Evolutionary conservation across 2,329 filamentous ascomycete genomes (phyloP).

Genomic region (Elsinoe australis): DNA sequence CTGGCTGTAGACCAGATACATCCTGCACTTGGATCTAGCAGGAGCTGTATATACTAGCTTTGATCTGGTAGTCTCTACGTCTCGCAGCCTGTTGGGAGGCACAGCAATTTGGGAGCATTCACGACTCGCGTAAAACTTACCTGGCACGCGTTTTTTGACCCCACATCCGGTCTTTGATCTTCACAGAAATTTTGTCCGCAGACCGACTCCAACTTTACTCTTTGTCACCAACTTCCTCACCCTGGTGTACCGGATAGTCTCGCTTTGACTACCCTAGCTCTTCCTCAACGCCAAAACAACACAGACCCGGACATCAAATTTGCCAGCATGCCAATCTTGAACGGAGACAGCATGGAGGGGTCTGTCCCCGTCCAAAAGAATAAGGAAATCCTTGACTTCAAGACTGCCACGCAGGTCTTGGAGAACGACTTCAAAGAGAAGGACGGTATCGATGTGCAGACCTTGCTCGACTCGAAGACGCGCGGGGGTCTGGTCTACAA

Average conservation of each 20-base stretch:
- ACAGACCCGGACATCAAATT: slow-evolving; percentile 2
- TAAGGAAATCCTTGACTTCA: slow-evolving; percentile 59
- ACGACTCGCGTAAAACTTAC: slow-evolving; percentile 1
- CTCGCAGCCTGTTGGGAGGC: too few relatives aligned
- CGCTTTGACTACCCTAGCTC: too few relatives aligned
- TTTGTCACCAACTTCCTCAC: slow-evolving; percentile 16
- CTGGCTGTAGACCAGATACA: too few relatives aligned
- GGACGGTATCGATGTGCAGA: slow-evolving; percentile 82
- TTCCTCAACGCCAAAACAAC: too few relatives aligned
- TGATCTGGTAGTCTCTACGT: too few relatives aligned
- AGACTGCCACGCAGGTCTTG: slow-evolving; percentile 70
- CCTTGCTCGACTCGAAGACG: slow-evolving; percentile 82
- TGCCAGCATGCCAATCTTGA: slow-evolving; percentile 62
- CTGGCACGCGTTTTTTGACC: not conserved
- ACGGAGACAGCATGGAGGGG: slow-evolving; percentile 52
- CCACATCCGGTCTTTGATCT: slow-evolving; percentile 1
- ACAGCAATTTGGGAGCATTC: not conserved
- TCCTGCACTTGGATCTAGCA: too few relatives aligned
- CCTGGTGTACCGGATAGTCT: slow-evolving; percentile 15
- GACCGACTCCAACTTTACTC: slow-evolving; percentile 9
- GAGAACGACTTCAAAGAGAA: slow-evolving; percentile 64
- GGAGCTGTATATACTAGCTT: too few relatives aligned
- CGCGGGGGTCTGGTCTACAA: slow-evolving; percentile 97
- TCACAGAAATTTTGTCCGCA: slow-evolving; percentile 9
- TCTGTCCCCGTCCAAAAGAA: slow-evolving; percentile 40